These are phyloP conservation scores for Podosphaera xanthii DNA, from an alignment of 2,329 filamentous ascomycete genomes.

Conservation along the genomic window DNA sequence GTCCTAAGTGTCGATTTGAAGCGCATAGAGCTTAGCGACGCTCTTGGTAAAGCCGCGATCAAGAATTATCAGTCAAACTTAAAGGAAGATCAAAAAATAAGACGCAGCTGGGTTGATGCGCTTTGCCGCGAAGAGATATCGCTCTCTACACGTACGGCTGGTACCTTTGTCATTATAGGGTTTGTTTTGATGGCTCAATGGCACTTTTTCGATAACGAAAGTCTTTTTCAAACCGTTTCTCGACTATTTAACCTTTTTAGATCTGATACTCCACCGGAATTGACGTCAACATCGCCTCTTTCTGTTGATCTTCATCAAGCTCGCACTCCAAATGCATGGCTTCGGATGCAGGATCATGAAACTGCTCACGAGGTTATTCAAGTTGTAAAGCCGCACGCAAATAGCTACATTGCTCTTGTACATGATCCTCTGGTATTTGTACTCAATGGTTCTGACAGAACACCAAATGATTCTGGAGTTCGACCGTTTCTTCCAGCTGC, in stretches of 20 bases:
- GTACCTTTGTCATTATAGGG: constrained; percentile 47
- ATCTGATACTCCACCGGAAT: constrained; percentile 4
- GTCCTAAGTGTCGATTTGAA: constrained; percentile 61
- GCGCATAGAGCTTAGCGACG: constrained; percentile 52
- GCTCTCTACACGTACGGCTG: constrained; percentile 50
- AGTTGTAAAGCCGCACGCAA: constrained; percentile 47
- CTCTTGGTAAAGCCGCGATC: constrained; percentile 29
- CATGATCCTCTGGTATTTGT: constrained; percentile 58
- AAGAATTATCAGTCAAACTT: constrained; percentile 14
- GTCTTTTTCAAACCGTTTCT: constrained; percentile 18
- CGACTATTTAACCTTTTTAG: constrained; percentile 16
- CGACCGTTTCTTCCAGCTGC: constrained; percentile 30
- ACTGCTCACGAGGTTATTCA: constrained; percentile 55
- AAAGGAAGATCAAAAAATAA: constrained; percentile 8
- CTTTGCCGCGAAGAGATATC: constrained; percentile 41
- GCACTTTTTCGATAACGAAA: constrained; percentile 48
- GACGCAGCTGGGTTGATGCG: constrained; percentile 33
- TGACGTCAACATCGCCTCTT: constrained; percentile 18
- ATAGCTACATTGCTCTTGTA: constrained; percentile 51
- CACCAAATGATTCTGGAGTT: constrained; percentile 22
- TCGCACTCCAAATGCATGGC: constrained; percentile 53
- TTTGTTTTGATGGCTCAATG: constrained; percentile 54
- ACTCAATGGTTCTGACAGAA: constrained; percentile 42
- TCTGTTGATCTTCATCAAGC: constrained; percentile 47
- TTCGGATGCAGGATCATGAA: constrained; percentile 55